These are phyloP conservation scores for Verticillium dahliae DNA, from an alignment of 2,329 filamentous ascomycete species.

Conservation along the genomic window DNA sequence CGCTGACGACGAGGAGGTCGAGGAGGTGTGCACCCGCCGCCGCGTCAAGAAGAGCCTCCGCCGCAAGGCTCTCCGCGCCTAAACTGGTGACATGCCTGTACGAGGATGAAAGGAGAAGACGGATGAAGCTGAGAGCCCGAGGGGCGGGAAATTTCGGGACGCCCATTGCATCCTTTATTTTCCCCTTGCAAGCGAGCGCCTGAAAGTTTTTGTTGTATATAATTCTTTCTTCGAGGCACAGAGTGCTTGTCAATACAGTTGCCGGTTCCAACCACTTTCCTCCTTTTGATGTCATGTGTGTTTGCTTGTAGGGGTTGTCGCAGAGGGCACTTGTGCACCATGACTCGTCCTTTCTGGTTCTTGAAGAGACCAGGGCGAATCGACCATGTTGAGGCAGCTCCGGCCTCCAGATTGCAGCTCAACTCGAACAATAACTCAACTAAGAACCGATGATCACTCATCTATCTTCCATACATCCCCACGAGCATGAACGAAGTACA, in stretches of 20 bases:
- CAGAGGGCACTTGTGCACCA: background rate
- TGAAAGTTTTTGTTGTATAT: background rate
- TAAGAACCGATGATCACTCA: too few relatives aligned
- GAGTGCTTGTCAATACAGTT: constrained; percentile 1
- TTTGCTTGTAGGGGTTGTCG: too few relatives aligned
- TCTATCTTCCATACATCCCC: too few relatives aligned
- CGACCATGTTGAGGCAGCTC: too few relatives aligned
- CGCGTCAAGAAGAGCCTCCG: constrained; percentile 2
- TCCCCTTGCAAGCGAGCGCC: background rate
- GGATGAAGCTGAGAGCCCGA: background rate
- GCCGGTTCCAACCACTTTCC: background rate
- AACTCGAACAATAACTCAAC: too few relatives aligned
- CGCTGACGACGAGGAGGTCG: constrained; percentile 1
- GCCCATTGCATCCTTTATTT: background rate
- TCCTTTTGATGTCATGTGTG: too few relatives aligned
- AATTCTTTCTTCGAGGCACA: background rate
- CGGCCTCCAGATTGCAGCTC: too few relatives aligned
- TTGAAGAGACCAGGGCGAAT: too few relatives aligned
- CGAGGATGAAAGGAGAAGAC: background rate
- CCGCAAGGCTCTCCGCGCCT: background rate
- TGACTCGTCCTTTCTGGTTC: background rate
- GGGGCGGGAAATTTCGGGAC: background rate
- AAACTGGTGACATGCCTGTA: background rate
- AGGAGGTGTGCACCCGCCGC: constrained; percentile 2
- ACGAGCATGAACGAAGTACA: too few relatives aligned